Evolutionary conservation across 2,329 filamentous ascomycete species (phyloP).

Genomic region (Teratosphaeria viscida): DNA sequence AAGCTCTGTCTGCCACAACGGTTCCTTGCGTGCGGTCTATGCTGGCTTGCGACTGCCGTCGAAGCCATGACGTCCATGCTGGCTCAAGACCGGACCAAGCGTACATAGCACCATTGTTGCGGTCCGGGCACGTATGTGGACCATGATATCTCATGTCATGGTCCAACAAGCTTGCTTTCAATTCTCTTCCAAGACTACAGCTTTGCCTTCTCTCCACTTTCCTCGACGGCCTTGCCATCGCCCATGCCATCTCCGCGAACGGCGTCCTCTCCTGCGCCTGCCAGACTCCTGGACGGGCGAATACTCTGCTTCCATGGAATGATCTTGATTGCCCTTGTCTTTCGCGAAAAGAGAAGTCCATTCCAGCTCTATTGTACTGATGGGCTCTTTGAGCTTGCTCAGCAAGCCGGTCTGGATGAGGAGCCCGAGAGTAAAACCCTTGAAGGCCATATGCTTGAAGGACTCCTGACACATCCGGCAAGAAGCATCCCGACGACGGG

Average conservation of each 20-base stretch:
- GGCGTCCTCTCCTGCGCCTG: constrained; percentile 49
- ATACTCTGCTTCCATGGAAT: not conserved
- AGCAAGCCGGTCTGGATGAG: not conserved
- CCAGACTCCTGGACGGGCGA: not conserved
- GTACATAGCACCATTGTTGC: too few relatives aligned
- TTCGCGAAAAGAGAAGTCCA: not conserved
- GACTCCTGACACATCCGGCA: not conserved
- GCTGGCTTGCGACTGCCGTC: too few relatives aligned
- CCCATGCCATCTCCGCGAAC: constrained; percentile 71
- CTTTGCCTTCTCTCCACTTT: constrained; percentile 16
- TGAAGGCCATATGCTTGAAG: too few relatives aligned
- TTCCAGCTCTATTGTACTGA: not conserved
- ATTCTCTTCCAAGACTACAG: constrained; percentile 6
- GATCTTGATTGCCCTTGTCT: not conserved
- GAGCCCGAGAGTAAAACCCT: too few relatives aligned
- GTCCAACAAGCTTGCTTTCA: not conserved
- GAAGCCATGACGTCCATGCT: too few relatives aligned
- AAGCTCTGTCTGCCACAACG: too few relatives aligned
- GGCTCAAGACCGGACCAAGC: too few relatives aligned
- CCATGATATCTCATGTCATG: not conserved
- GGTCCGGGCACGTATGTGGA: not conserved
- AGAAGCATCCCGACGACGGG: not conserved
- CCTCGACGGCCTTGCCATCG: constrained; percentile 44
- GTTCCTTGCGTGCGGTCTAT: too few relatives aligned
- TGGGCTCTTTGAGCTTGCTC: not conserved